These are phyloP conservation scores for Arthrobotrys megalospora DNA, from an alignment of 2,329 filamentous ascomycete genomes.

Conservation along the genomic window DNA sequence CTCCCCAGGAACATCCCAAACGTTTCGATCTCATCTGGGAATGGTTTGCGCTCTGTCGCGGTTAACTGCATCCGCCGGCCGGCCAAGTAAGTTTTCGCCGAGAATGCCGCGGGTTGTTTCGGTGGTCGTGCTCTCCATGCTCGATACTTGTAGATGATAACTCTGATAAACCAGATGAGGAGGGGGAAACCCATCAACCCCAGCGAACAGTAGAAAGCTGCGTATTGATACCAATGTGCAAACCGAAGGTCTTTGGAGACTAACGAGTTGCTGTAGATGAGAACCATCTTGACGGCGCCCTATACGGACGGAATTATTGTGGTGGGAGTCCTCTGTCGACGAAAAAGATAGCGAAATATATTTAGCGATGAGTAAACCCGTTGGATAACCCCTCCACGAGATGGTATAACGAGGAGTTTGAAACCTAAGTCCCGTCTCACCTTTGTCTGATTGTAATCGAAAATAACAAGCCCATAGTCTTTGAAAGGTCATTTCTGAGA, in stretches of 20 bases:
- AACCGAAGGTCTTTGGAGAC: constrained; percentile 50
- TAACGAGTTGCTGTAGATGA: constrained; percentile 50
- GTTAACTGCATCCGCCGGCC: constrained; percentile 36
- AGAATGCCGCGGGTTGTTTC: constrained; percentile 40
- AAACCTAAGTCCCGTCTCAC: constrained; percentile 11
- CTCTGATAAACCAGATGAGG: constrained; percentile 49
- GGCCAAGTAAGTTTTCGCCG: constrained; percentile 40
- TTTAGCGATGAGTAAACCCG: constrained; percentile 22
- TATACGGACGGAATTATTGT: constrained; percentile 31
- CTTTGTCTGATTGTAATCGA: constrained; percentile 23
- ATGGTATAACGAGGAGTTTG: background rate
- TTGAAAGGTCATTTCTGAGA: background rate
- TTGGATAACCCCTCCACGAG: constrained; percentile 2
- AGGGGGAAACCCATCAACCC: constrained; percentile 51
- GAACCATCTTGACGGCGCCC: constrained; percentile 53
- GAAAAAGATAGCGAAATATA: constrained; percentile 2
- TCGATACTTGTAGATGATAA: constrained; percentile 50
- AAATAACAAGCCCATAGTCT: background rate
- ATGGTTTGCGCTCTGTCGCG: constrained; percentile 14
- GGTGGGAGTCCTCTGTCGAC: constrained; percentile 25
- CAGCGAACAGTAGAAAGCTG: constrained; percentile 52
- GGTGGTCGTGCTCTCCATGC: constrained; percentile 48
- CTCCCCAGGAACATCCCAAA: constrained; percentile 49
- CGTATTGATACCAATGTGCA: constrained; percentile 50
- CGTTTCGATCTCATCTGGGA: constrained; percentile 45